These are phyloP conservation scores for Vigna trinervia DNA, from an alignment of 306 rosid genomes.

Conservation along the genomic window DNA sequence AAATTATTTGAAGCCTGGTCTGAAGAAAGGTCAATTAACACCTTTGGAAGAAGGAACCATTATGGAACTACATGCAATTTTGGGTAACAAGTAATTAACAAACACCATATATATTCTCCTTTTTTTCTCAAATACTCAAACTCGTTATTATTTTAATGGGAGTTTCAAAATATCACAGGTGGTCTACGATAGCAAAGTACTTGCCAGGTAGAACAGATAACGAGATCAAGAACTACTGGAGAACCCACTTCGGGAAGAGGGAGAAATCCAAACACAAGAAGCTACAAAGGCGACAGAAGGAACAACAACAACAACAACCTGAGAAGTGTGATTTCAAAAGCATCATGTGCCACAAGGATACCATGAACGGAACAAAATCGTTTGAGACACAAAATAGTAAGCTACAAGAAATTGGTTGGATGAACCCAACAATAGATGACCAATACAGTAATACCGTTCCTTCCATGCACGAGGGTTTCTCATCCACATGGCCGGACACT, in stretches of 20 bases:
- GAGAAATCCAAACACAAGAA: conserved; percentile 46
- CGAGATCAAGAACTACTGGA: conserved; percentile 78
- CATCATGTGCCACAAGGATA: background rate
- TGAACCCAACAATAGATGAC: conserved; percentile 24
- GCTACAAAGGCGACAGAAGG: conserved; percentile 39
- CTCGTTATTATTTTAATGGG: background rate
- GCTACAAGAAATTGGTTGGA: conserved; percentile 29
- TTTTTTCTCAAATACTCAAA: background rate
- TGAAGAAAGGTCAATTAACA: conserved; percentile 69
- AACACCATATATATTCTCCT: background rate
- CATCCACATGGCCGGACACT: conserved; percentile 45
- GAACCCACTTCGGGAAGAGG: conserved; percentile 72
- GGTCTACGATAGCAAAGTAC: conserved; percentile 83
- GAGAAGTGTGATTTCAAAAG: conserved; percentile 10
- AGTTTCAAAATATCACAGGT: conserved; percentile 44
- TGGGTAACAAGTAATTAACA: conserved; percentile 71
- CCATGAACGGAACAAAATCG: conserved; percentile 28
- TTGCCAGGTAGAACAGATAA: conserved; percentile 88
- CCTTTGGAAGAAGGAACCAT: conserved; percentile 71
- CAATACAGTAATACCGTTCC: conserved; percentile 28
- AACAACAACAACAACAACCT: conserved; percentile 13
- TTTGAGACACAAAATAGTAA: conserved; percentile 17
- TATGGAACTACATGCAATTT: conserved; percentile 67
- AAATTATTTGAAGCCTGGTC: conserved; percentile 79
- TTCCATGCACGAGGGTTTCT: conserved; percentile 39